Percentiles rank a stretch among this genome's conserved stretches.
These are phyloP conservation scores for Chlamydomonas sp. DNA, from an alignment of 139 green algal species.

Conservation along the genomic window DNA sequence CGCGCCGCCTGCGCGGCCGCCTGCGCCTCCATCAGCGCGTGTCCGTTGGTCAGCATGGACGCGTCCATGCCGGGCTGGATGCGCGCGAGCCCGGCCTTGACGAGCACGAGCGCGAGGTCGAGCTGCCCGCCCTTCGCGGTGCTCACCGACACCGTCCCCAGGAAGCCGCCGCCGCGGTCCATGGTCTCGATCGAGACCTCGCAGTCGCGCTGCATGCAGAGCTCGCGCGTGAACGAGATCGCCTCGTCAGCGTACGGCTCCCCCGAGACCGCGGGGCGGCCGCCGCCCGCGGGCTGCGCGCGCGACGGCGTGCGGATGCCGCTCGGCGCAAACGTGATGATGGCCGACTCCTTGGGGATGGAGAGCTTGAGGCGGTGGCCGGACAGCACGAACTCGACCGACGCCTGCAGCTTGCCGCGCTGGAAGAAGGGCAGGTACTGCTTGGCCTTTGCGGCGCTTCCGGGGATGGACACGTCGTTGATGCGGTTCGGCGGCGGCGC, in stretches of 20 bases:
- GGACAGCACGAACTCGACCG: constrained; percentile 80
- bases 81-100: constrained; percentile 66
- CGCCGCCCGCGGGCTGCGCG: constrained; percentile 31
- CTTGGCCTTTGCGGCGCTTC: constrained; percentile 54
- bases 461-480: constrained; percentile 81
- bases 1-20: constrained; percentile 54
- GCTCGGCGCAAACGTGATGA: constrained; percentile 78
- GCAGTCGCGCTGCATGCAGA: constrained; percentile 68
- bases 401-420: constrained; percentile 57
- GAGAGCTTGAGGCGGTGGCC: constrained; percentile 74
- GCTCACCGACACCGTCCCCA: constrained; percentile 54
- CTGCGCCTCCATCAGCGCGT: constrained; percentile 61
- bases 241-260: constrained; percentile 80
- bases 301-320: constrained; percentile 67
- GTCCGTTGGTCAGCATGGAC: constrained; percentile 25
- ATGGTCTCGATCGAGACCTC: constrained; percentile 64
- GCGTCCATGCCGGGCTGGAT: constrained; percentile 60
- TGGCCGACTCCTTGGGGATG: constrained; percentile 80
- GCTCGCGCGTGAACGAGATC: constrained; percentile 65
- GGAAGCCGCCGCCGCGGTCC: constrained; percentile 90
- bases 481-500: constrained; percentile 58
- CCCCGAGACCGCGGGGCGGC: constrained; percentile 32
- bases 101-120: constrained; percentile 63
- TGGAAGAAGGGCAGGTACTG: constrained; percentile 93
- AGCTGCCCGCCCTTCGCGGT: constrained; percentile 23